phyloP scores from a whole-genome alignment of 208 protist genomes.

The Acanthamoeba sp. region DNA sequence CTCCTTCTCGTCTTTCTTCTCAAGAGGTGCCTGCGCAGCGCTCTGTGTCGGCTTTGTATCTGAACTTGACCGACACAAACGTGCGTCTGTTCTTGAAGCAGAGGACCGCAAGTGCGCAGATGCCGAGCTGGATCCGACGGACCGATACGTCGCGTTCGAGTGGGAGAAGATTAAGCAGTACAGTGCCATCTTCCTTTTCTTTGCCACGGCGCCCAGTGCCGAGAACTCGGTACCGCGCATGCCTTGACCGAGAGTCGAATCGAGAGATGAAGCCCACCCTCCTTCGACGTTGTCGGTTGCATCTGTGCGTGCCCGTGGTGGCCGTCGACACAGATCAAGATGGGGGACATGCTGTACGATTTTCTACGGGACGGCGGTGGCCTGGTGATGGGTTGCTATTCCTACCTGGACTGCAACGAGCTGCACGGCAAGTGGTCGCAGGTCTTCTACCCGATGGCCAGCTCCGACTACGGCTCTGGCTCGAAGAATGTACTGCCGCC shows the following conservation, averaged over 20 bases:
- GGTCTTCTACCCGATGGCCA: conserved; percentile 33
- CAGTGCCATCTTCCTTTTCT: conserved; percentile 60
- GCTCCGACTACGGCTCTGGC: conserved; percentile 30
- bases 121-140: not conserved
- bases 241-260: too few relatives aligned
- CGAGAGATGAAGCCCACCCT: not conserved
- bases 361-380: conserved; percentile 40
- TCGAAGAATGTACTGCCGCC: conserved; percentile 1
- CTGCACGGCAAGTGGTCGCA: conserved; percentile 10
- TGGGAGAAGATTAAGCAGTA: conserved; percentile 48
- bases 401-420: conserved; percentile 54
- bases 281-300: not conserved
- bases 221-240: conserved; percentile 13
- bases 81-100: too few relatives aligned
- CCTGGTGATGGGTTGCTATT: conserved; percentile 41
- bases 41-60: too few relatives aligned
- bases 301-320: not conserved
- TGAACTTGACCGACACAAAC: too few relatives aligned
- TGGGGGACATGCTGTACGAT: conserved; percentile 10
- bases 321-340: not conserved
- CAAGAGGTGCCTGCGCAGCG: too few relatives aligned
- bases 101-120: conserved; percentile 11
- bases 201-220: conserved; percentile 20
- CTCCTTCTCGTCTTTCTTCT: not conserved
- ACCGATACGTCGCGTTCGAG: conserved; percentile 14